Percentiles rank a stretch among this genome's conserved stretches.
Evolutionary conservation across 2,329 filamentous ascomycete genomes (phyloP).

Genomic region (Colletotrichum spaethianum): DNA sequence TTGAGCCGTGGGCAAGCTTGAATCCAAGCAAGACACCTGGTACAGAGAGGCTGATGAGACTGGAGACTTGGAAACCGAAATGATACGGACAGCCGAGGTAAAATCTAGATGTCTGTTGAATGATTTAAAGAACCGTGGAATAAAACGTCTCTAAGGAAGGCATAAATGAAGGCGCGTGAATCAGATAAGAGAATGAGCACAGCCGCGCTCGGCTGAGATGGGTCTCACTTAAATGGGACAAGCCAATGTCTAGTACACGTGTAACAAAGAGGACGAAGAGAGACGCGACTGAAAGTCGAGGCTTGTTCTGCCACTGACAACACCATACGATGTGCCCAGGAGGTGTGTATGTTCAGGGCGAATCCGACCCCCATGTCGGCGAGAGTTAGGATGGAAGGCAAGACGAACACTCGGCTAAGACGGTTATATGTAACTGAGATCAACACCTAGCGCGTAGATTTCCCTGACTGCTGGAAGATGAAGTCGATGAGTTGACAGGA

Average conservation of each 20-base stretch:
- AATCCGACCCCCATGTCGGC: not conserved
- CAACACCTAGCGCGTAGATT: not conserved
- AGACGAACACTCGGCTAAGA: not conserved
- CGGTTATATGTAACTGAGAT: not conserved
- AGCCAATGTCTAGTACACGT: not conserved
- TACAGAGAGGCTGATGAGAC: not conserved
- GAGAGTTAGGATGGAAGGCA: not conserved
- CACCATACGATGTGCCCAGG: not conserved
- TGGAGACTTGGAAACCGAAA: not conserved
- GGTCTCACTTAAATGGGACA: constrained; percentile 5
- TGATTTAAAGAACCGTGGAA: not conserved
- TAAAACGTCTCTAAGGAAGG: not conserved
- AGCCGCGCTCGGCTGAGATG: not conserved
- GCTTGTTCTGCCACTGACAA: not conserved
- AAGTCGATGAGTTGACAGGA: not conserved
- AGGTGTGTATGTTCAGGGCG: not conserved
- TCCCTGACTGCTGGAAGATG: not conserved
- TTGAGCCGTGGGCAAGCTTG: not conserved
- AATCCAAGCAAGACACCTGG: no score
- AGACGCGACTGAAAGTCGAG: not conserved
- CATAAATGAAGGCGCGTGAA: not conserved
- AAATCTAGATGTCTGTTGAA: not conserved
- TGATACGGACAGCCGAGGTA: not conserved
- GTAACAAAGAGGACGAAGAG: not conserved
- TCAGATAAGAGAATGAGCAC: constrained; percentile 21